phyloP scores from a whole-genome alignment of 305 asterid species.

The Rubia peregrina region DNA sequence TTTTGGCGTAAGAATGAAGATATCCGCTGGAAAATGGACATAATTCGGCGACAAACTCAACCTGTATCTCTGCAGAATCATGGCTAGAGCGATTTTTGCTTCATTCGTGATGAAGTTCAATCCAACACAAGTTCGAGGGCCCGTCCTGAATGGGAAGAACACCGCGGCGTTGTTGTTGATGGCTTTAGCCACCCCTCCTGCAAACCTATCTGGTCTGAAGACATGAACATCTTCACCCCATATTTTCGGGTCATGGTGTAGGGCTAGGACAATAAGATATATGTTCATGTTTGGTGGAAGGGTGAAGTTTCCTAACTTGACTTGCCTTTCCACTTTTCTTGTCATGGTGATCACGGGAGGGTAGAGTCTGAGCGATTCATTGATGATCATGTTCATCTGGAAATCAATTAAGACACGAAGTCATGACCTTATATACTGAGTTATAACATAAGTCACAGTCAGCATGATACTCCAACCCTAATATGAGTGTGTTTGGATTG shows the following conservation, averaged over 20 bases:
- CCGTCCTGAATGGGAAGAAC: slow-evolving; percentile 56
- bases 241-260: slow-evolving; percentile 41
- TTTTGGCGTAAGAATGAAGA: slow-evolving; percentile 49
- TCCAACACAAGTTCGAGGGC: slow-evolving; percentile 62
- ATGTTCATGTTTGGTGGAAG: slow-evolving; percentile 40
- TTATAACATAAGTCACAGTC: too few species aligned
- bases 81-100: slow-evolving; percentile 49
- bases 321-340: slow-evolving; percentile 44
- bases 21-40: slow-evolving; percentile 44
- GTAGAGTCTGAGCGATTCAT: slow-evolving; percentile 51
- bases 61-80: slow-evolving; percentile 51
- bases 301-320: slow-evolving; percentile 30
- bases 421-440: too few species aligned
- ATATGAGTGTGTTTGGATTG: too few species aligned
- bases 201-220: slow-evolving; percentile 60
- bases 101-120: slow-evolving; percentile 53
- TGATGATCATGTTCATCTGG: slow-evolving; percentile 20
- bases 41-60: slow-evolving; percentile 43
- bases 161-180: slow-evolving; percentile 45
- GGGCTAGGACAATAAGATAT: slow-evolving; percentile 36
- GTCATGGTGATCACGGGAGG: slow-evolving; percentile 43
- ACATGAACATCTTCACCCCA: slow-evolving; percentile 57
- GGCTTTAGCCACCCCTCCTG: slow-evolving; percentile 48
- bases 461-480: too few species aligned
- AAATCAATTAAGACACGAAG: too few species aligned